Percentiles rank a stretch among this genome's conserved stretches.
phyloP scores from a whole-genome alignment of 371 early-diverging fungal genomes.

The Saksenaea vasiformis region DNA sequence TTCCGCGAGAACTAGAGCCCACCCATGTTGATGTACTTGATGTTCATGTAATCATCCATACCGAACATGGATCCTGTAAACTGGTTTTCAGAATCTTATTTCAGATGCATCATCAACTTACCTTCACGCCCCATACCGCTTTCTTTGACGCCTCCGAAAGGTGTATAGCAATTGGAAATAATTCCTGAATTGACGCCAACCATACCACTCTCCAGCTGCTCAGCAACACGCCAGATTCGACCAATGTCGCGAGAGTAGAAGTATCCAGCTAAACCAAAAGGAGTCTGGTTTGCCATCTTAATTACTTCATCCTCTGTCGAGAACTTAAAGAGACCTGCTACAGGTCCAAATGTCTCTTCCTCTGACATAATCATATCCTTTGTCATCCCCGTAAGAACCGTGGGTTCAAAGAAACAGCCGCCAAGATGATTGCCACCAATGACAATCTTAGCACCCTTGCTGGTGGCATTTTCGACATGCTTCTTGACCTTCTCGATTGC shows the following conservation, averaged over 20 bases:
- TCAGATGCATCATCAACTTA: conserved; percentile 2
- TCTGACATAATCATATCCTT: conserved; percentile 59
- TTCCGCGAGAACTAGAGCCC: conserved; percentile 16
- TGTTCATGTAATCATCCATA: conserved; percentile 64
- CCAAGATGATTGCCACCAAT: conserved; percentile 57
- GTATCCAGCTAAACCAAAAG: conserved; percentile 84
- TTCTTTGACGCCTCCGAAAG: conserved; percentile 87
- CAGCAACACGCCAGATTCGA: conserved; percentile 80
- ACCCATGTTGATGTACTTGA: conserved; percentile 63
- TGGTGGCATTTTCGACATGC: conserved; percentile 73
- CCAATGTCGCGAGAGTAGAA: conserved; percentile 77
- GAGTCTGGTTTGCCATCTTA: conserved; percentile 69
- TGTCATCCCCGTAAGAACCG: conserved; percentile 66
- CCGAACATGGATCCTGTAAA: conserved; percentile 59
- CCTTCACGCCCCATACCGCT: conserved; percentile 85
- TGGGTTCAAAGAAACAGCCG: conserved; percentile 75
- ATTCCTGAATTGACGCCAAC: conserved; percentile 85
- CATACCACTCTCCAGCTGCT: conserved; percentile 85
- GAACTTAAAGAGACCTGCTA: conserved; percentile 73
- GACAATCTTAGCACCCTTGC: conserved; percentile 66
- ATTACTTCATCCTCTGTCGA: conserved; percentile 73
- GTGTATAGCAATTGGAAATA: conserved; percentile 65
- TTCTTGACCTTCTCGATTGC: conserved; percentile 71
- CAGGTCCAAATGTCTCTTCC: conserved; percentile 85
- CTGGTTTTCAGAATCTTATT: not conserved